A percentile compares a stretch with the other conserved stretches of the same genome.
These are phyloP conservation scores for Saccharomycopsis selenospora DNA, from an alignment of 805 yeast genomes.

Conservation along the genomic window DNA sequence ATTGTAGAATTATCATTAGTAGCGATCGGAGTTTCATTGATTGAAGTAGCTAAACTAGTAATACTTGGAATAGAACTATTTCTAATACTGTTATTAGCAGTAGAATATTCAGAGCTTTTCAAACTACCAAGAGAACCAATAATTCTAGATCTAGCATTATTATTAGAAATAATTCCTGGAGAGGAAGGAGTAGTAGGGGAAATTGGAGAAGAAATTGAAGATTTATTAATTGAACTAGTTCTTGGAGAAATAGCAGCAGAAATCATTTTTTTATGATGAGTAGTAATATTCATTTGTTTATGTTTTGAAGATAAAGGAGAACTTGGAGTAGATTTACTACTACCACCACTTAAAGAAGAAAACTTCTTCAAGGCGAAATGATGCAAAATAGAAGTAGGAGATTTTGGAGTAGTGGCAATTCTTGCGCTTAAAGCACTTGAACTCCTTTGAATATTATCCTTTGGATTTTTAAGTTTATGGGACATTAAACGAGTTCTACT, in stretches of 20 bases:
- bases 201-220: background rate
- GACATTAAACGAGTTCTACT: slow-evolving; percentile 1
- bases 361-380: slow-evolving; percentile 1
- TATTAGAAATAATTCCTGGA: background rate
- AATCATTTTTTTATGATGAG: background rate
- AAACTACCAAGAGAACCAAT: background rate
- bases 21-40: slow-evolving; percentile 1
- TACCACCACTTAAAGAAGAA: background rate
- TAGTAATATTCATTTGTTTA: background rate
- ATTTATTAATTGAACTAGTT: background rate
- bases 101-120: background rate
- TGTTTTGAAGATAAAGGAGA: background rate
- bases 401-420: slow-evolving; percentile 2
- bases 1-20: too few species aligned
- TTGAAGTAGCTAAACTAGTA: slow-evolving; percentile 1
- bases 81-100: background rate
- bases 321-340: background rate
- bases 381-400: background rate
- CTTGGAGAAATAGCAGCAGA: background rate
- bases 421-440: slow-evolving; percentile 2
- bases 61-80: slow-evolving; percentile 10
- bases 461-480: background rate
- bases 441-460: background rate
- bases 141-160: background rate
- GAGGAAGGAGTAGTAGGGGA: background rate